Conservation (phyloP, 2,329 filamentous ascomycete genomes). For the Berkeleyomyces basicola region DNA sequence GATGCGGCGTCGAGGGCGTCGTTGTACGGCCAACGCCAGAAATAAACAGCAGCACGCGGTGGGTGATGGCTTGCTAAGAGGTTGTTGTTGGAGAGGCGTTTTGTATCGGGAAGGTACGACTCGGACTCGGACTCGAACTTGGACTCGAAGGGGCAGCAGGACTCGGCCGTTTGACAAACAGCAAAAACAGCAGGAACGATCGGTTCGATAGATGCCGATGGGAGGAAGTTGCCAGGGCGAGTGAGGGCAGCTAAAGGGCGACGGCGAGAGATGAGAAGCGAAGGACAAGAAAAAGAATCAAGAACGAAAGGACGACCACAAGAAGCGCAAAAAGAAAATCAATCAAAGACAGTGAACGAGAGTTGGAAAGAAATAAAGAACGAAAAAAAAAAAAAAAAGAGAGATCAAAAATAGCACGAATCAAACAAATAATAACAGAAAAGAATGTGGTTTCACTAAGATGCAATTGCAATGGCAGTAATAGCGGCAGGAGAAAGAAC, state of each 20-base stretch:
- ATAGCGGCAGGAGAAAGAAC: conserved; percentile 11
- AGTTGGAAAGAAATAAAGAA: background rate
- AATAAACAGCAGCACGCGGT: background rate
- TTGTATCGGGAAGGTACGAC: no score
- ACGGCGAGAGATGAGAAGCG: background rate
- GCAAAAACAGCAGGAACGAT: background rate
- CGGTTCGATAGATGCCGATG: background rate
- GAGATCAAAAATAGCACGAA: background rate
- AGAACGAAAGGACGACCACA: background rate
- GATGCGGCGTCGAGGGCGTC: background rate
- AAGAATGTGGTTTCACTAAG: conserved; percentile 3
- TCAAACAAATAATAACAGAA: conserved; percentile 1
- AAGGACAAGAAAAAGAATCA: background rate
- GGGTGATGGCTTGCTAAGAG: no score
- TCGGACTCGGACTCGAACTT: background rate
- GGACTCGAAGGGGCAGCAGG: background rate
- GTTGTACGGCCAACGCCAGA: background rate
- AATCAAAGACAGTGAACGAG: background rate
- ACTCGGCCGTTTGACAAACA: background rate
- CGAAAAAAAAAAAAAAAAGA: background rate
- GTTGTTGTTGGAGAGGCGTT: no score
- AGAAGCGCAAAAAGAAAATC: background rate
- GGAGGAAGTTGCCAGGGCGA: background rate
- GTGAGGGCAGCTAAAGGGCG: background rate
- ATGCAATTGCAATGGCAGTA: background rate